These are phyloP conservation scores for Lepidium campestre DNA, from an alignment of 441 rosid genomes.

Conservation along the genomic window DNA sequence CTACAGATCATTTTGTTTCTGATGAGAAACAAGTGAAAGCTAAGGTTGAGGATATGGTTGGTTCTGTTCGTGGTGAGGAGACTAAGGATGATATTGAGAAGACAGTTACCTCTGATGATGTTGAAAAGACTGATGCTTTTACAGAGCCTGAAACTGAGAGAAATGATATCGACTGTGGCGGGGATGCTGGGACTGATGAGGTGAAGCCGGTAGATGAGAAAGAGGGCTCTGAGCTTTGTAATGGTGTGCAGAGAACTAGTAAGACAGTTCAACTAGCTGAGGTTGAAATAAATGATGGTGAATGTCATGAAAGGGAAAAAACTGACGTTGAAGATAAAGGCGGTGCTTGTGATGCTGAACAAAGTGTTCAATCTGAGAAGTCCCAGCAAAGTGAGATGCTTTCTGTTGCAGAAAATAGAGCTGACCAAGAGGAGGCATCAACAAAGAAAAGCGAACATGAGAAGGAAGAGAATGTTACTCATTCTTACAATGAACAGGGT, in stretches of 20 bases:
- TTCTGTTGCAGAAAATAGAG: slow-evolving; percentile 1
- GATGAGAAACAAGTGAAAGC: background rate
- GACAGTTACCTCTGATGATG: background rate
- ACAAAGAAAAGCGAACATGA: background rate
- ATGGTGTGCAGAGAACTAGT: background rate
- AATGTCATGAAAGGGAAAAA: slow-evolving; percentile 2
- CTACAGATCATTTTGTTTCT: background rate
- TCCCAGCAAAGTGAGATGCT: background rate
- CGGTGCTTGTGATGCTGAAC: background rate
- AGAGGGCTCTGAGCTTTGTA: background rate
- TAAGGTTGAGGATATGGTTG: background rate
- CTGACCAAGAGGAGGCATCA: background rate
- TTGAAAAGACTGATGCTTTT: background rate
- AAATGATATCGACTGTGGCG: background rate
- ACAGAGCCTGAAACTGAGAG: background rate
- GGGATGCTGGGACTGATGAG: background rate
- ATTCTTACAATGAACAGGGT: background rate
- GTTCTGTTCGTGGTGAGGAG: background rate
- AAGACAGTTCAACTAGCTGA: no score
- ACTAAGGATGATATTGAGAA: background rate
- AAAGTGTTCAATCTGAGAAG: background rate
- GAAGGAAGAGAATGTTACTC: background rate
- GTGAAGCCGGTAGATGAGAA: background rate
- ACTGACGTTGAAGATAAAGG: background rate
- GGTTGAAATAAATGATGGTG: background rate